A percentile compares a stretch with the other conserved stretches of the same genome.
These are phyloP conservation scores for Oidium heveae DNA, from an alignment of 2,329 filamentous ascomycete species.

Conservation along the genomic window DNA sequence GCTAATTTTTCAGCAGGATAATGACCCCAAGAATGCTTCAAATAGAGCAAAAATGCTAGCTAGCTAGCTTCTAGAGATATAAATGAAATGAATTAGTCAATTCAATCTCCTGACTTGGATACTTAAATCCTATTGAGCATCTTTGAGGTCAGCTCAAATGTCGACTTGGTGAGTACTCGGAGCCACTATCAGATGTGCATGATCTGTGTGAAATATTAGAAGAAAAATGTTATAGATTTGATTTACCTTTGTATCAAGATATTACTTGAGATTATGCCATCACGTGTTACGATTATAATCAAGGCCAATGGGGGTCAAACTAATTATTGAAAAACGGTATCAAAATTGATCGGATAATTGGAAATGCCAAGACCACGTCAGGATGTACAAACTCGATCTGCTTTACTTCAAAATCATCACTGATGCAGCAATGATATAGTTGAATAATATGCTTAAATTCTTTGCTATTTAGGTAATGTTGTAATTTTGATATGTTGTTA, in stretches of 20 bases:
- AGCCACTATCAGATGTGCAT: neutral
- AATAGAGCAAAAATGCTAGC: neutral
- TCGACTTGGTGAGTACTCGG: neutral
- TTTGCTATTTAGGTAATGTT: too few species aligned
- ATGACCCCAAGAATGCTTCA: neutral
- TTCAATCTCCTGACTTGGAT: neutral
- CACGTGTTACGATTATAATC: neutral
- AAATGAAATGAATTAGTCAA: neutral
- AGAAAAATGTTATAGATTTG: neutral
- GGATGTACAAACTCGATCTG: too few species aligned
- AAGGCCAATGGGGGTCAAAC: neutral
- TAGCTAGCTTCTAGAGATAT: neutral
- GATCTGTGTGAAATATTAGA: neutral
- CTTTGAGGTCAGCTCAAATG: neutral
- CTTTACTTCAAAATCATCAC: too few species aligned
- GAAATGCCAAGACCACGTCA: too few species aligned
- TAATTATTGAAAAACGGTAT: neutral
- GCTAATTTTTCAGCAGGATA: neutral
- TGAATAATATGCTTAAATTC: too few species aligned
- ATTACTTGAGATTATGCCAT: neutral
- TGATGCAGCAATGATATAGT: too few species aligned
- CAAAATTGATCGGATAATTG: neutral
- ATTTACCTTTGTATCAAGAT: neutral
- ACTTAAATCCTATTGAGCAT: neutral
- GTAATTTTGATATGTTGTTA: too few species aligned